A percentile compares a stretch with the other conserved stretches of the same genome.
These are phyloP conservation scores for Ophiostoma himal-ulmi DNA, from an alignment of 2,329 filamentous ascomycete species.

Conservation along the genomic window DNA sequence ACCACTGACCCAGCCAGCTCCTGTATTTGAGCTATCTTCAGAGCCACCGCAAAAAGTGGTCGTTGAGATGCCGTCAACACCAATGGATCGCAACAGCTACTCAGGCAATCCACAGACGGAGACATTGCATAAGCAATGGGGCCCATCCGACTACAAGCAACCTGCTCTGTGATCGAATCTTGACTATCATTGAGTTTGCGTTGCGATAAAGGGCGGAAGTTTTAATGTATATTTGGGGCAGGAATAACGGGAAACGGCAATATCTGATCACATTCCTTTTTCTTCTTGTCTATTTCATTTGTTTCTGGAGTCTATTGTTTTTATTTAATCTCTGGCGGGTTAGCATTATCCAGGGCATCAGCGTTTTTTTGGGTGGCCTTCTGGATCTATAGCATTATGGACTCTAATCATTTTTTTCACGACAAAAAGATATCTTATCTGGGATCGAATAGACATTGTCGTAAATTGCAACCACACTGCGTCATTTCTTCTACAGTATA, in stretches of 20 bases:
- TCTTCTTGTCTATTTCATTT: neutral
- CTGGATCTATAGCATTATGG: neutral
- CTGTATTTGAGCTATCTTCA: neutral
- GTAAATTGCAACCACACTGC: neutral
- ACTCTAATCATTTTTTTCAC: neutral
- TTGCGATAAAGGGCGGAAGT: neutral
- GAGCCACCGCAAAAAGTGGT: conserved; percentile 15
- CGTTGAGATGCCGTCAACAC: conserved; percentile 29
- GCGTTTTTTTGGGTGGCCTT: neutral
- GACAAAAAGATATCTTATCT: neutral
- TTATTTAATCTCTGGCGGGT: neutral
- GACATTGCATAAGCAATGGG: neutral
- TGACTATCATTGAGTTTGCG: neutral
- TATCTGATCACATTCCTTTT: neutral
- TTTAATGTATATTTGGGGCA: neutral
- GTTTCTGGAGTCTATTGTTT: neutral
- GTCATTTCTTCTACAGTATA: too few relatives aligned
- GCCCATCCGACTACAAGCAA: neutral
- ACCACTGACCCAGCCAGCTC: neutral
- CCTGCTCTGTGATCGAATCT: neutral
- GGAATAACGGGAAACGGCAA: neutral
- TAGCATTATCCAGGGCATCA: conserved; percentile 2
- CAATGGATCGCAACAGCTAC: neutral
- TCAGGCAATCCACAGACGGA: neutral
- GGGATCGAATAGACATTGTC: neutral